Conservation (phyloP, 768 basidiomycete species). For the Mycena rosella region DNA sequence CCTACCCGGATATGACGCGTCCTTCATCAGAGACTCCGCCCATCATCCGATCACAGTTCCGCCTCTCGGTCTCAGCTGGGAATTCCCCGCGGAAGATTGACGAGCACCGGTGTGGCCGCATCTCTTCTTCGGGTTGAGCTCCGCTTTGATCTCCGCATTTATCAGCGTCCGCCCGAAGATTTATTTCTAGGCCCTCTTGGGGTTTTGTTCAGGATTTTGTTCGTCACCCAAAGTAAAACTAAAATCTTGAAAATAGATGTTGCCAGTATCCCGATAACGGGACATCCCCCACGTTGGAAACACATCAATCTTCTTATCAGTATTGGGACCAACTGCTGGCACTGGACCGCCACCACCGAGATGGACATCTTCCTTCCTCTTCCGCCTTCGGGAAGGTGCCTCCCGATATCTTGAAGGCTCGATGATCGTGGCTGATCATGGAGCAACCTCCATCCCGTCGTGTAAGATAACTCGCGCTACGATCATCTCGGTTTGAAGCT, state of each 20-base stretch:
- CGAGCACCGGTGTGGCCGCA: neutral
- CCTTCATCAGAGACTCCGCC: too few relatives aligned
- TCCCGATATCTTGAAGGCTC: slow-evolving; percentile 15
- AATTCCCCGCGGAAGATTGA: too few relatives aligned
- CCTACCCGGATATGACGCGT: too few relatives aligned
- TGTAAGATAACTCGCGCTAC: slow-evolving; percentile 21
- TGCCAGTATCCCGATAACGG: too few relatives aligned
- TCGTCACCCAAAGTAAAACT: neutral
- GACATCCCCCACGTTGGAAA: neutral
- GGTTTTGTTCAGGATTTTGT: neutral
- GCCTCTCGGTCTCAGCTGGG: too few relatives aligned
- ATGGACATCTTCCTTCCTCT: slow-evolving; percentile 11
- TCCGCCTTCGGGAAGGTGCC: slow-evolving; percentile 8
- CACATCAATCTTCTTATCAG: slow-evolving; percentile 21
- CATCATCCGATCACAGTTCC: too few relatives aligned
- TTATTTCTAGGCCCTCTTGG: neutral
- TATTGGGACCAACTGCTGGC: too few relatives aligned
- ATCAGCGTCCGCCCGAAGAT: too few relatives aligned
- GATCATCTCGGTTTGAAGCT: slow-evolving; percentile 8
- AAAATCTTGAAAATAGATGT: neutral
- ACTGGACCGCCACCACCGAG: slow-evolving; percentile 15
- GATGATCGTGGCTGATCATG: slow-evolving; percentile 28
- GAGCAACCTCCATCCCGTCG: slow-evolving; percentile 29
- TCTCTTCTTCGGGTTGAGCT: neutral
- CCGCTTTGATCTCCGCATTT: slow-evolving; percentile 2